These are phyloP conservation scores for Colletotrichum simmondsii DNA, from an alignment of 2,329 filamentous ascomycete genomes.

Conservation along the genomic window DNA sequence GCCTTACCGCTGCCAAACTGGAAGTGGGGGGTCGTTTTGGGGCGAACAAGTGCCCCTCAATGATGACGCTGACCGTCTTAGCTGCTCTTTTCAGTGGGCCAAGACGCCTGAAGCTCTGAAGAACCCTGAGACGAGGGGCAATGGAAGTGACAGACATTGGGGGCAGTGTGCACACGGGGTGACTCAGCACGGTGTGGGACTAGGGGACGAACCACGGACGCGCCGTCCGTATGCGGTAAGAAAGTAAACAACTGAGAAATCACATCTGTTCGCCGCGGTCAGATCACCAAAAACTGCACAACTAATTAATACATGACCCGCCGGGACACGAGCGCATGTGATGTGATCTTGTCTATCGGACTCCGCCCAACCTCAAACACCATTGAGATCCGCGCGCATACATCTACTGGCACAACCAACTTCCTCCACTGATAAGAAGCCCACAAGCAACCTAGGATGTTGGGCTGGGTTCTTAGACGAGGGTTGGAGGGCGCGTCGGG, in stretches of 20 bases:
- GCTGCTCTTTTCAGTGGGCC: constrained; percentile 2
- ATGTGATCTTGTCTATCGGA: constrained; percentile 11
- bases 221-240: constrained; percentile 38
- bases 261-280: constrained; percentile 30
- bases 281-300: constrained; percentile 21
- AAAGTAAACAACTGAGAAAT: constrained; percentile 40
- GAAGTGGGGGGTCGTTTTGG: constrained; percentile 20
- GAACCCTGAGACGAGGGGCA: background rate
- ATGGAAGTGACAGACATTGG: background rate
- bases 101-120: background rate
- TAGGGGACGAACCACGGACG: constrained; percentile 9
- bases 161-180: background rate
- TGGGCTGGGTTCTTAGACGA: constrained; percentile 69
- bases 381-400: background rate
- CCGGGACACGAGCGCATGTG: constrained; percentile 16
- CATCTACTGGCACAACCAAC: background rate
- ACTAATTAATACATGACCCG: constrained; percentile 23
- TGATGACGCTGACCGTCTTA: constrained; percentile 27
- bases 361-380: constrained; percentile 9
- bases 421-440: background rate
- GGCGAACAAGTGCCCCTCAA: constrained; percentile 24
- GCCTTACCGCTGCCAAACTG: background rate
- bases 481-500: constrained; percentile 53
- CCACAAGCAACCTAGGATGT: constrained; percentile 51
- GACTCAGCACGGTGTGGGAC: background rate